Base-by-base conservation (phyloP, 345 rosid genomes). In the Aurinia saxatilis region DNA sequence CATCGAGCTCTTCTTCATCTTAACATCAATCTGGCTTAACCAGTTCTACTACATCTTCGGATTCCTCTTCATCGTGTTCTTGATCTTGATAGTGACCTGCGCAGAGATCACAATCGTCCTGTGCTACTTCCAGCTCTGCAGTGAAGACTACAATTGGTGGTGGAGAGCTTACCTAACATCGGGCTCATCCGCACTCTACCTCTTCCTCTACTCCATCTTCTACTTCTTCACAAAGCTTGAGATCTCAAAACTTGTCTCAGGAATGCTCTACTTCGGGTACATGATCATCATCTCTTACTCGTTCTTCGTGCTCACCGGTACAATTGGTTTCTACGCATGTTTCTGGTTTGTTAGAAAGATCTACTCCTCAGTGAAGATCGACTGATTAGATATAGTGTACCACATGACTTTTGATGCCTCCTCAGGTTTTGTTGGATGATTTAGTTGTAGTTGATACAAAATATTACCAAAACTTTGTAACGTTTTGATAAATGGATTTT, bases 21-120 rank as follows among this genome's bases (percentile, higher is more conserved):
- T 88, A 71, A 85, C 98, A 8, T 91, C 98, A 7, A 88, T 91
- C 57, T 91, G 96, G 96, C 79, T 91, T 77, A 91, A 91, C 79
- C 98, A 91, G 59, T 91, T 88, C 91, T 91, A 91, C 73, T 91
- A 84, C 88, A 91, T 88, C 79, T 91, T 91, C 7, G 95, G 98
- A 37, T 91, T 91, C 91, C 96, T 91, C 58, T 91, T 91, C 82
- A 85, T 91, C 10, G 98, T 91, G 59, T 88, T 91, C 42, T 55
- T 88, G 50, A 88, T 91, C 58, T 78, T 91, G 34, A 47, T 91
- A 17, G 80, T 91, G 68, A 91, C 98, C 19, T 91, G 98, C 11
- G 96, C 95, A 0, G 96, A 91, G 85, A 88, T 88, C 66, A 80
- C 98, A 10, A 70, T 88, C 10, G 96, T 91, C 34, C 88, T 91